Base-by-base conservation (phyloP, 129 eudicot genomes). In the Logfia minima region DNA sequence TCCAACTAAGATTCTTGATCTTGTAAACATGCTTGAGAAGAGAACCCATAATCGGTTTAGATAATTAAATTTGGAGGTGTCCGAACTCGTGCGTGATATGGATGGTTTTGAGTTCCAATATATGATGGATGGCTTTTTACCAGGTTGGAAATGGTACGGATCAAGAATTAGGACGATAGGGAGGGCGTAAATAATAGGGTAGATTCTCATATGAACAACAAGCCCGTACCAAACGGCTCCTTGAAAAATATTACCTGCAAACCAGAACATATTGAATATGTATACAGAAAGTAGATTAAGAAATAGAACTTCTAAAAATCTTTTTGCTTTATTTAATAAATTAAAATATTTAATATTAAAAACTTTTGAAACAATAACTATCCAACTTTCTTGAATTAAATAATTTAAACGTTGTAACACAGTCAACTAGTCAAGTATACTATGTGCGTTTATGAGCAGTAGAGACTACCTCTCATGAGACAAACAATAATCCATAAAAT, bases 181-280 rank as follows among this genome's bases (percentile, higher is more conserved):
- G 77, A 91, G 88, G 28, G 94, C 97, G 68, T 94, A 94, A 37
- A 94, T 91, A 69, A 94, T 91, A 24, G 99, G 99, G 77, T 94
- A 94, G 75, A 94, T 86, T 84, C 99, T 86, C 86, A 94, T 72
- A 80, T 94, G 99, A 77, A 94, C 99, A 80, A 94, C 92, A 65
- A 94, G 93, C 77, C 99, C 99, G 65, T 89, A 94, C 97, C 97
- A 94, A 75, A 91, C 48, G 34, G 97, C 93, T 64, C 97, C 99
- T 79, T 94, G 99, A 23, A 81, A 59, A 31, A 91, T 74, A 64
- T 75, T 74, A 63, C 92, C 99, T 95, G 84, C 61, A 76, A 63
- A 48, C 24, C 66, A 72, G 70, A 70, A 81, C 26, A 29, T 19
- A 71, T 4, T 13, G 17, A 45, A 45, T 45, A 45, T 45, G 53